Percentiles rank a stretch among this genome's conserved stretches.
These are phyloP conservation scores for Gymnopilus junonius DNA, from an alignment of 768 basidiomycete species.

Conservation along the genomic window DNA sequence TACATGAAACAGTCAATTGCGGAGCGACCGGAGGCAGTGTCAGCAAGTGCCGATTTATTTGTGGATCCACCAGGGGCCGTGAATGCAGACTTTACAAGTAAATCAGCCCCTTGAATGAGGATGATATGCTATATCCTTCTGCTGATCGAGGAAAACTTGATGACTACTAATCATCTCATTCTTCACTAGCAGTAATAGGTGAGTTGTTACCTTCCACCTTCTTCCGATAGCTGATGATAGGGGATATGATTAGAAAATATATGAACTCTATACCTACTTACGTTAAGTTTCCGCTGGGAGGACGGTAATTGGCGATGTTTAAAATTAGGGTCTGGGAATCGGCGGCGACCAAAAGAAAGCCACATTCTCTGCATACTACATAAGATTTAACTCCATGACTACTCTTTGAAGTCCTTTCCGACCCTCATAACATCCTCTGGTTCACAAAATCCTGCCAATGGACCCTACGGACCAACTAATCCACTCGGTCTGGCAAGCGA, in stretches of 20 bases:
- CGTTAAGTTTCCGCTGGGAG: not conserved
- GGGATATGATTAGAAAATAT: not conserved
- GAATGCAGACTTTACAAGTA: no score
- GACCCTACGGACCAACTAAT: not conserved
- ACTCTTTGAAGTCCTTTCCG: not conserved
- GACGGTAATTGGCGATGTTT: not conserved
- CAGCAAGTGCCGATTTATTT: no score
- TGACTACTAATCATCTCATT: not conserved
- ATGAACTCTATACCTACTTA: not conserved
- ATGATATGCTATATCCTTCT: not conserved
- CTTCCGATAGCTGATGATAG: no score
- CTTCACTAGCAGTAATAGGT: not conserved
- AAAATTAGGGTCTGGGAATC: not conserved
- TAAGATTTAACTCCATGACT: not conserved
- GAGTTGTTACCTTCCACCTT: not conserved
- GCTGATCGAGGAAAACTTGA: not conserved
- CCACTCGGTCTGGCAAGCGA: not conserved
- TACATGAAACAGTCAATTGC: no score
- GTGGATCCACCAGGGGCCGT: no score
- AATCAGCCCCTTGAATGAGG: no score
- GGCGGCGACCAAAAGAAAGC: not conserved
- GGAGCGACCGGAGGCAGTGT: no score
- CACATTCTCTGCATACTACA: not conserved
- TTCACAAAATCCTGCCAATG: not conserved
- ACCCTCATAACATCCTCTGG: not conserved